Evolutionary conservation across 495 filamentous ascomycete genomes (phyloP).

Genomic region (Tuber melanosporum): DNA sequence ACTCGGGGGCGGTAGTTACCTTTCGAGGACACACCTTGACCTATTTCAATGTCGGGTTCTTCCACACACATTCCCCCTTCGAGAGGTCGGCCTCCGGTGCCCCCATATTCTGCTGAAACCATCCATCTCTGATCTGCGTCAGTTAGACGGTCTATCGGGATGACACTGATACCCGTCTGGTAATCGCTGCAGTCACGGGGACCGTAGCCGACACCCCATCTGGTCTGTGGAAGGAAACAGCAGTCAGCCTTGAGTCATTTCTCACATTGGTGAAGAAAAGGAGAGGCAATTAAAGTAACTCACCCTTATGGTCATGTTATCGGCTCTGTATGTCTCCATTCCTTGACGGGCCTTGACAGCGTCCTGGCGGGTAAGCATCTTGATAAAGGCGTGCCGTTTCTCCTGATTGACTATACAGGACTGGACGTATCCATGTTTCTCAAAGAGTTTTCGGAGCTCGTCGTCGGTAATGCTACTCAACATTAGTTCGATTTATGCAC

Average conservation of each 20-base stretch:
- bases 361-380: constrained; percentile 85
- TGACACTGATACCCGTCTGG: constrained; percentile 81
- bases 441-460: constrained; percentile 71
- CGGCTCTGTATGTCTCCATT: constrained; percentile 72
- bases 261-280: not conserved
- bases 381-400: constrained; percentile 97
- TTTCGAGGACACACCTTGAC: constrained; percentile 92
- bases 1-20: constrained; percentile 14
- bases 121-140: constrained; percentile 98
- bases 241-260: constrained; percentile 31
- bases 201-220: constrained; percentile 96
- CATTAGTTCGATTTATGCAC: constrained; percentile 22
- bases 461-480: constrained; percentile 61
- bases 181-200: constrained; percentile 98
- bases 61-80: constrained; percentile 82
- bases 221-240: constrained; percentile 54
- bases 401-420: constrained; percentile 97
- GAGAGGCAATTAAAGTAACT: constrained; percentile 42
- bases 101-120: constrained; percentile 86
- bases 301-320: constrained; percentile 72
- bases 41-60: constrained; percentile 97
- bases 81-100: constrained; percentile 76
- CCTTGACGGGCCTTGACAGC: constrained; percentile 77
- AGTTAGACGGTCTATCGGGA: constrained; percentile 83
- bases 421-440: constrained; percentile 76